These are phyloP conservation scores for Phtheirospermum japonicum DNA, from an alignment of 257 asterid genomes.

Conservation along the genomic window DNA sequence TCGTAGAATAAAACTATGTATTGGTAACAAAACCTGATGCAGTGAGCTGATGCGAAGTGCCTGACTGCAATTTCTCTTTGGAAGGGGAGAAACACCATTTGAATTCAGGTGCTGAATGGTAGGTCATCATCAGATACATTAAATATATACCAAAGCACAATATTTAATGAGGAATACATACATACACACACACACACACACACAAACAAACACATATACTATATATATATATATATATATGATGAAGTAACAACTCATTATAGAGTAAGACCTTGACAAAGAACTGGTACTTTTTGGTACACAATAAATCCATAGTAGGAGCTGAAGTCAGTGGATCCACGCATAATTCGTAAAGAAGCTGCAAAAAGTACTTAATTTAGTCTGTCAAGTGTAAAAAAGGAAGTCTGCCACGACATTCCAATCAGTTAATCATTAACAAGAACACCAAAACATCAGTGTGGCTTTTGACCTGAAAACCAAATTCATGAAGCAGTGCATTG, in stretches of 20 bases:
- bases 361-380: conserved; percentile 35
- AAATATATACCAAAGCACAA: conserved; percentile 17
- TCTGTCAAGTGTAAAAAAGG: conserved; percentile 26
- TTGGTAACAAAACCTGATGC: conserved; percentile 69
- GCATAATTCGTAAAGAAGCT: conserved; percentile 88
- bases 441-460: conserved; percentile 17
- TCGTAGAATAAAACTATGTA: conserved; percentile 7
- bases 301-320: conserved; percentile 78
- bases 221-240: neutral
- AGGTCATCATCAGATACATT: conserved; percentile 21
- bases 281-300: conserved; percentile 75
- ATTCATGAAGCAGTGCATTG: conserved; percentile 88
- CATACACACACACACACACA: too few relatives aligned
- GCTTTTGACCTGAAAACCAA: conserved; percentile 78
- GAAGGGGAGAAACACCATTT: conserved; percentile 79
- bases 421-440: conserved; percentile 16
- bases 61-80: conserved; percentile 62
- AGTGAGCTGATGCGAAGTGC: conserved; percentile 87
- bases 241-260: neutral
- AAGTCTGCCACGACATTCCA: conserved; percentile 19
- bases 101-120: conserved; percentile 68
- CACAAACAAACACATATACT: too few relatives aligned
- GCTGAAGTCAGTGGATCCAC: conserved; percentile 79
- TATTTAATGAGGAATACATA: conserved; percentile 1
- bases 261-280: conserved; percentile 63